Evolutionary conservation across 257 asterid genomes (phyloP), one percentile per base, ranked within the genome.

Genomic region (Schizonepeta tenuifolia): DNA sequence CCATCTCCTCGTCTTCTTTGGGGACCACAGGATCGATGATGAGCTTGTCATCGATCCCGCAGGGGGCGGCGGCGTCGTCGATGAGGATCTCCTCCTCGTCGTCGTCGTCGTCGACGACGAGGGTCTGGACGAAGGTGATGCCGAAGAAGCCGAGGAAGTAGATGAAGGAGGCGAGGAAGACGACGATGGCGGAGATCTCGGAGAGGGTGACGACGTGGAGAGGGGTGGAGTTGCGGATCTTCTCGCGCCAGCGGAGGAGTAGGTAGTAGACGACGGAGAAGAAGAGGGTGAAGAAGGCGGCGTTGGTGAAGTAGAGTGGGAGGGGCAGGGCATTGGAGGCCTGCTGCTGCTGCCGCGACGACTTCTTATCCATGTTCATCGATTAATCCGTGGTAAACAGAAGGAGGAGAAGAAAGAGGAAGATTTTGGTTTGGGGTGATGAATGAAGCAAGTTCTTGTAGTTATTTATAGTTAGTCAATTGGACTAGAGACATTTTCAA

Each of bases 201-300:
- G 84, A 83, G 21, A 76, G 68, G n/a, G 74, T 70, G 17, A 79
- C 72, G 62, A 79, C 46, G 24, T 79, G 84, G 56, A 83, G 84
- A 13, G 87, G 87, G 6, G 73, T 73, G 69, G 84, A 79, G 38
- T 75, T 75, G 47, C 81, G 82, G 76, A 81, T 78, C 85, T 81
- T 81, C 71, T 81, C 83, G 0, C 85, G 75, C 86, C 86, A 82
- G 0, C 84, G 79, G 61, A 65, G 58, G 35, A 83, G 80, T 15
- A 83, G 84, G 50, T 18, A 83, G 49, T 83, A 79, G 38, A 83
- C 84, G 55, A 74, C 82, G 69, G 82, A 79, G 87, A 83, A 83
- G 76, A 83, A 83, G 49, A 83, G 76, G 13, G 80, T 71, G 78
- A 79, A 73, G 74, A 77, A 79, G 31, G 79, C 47, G 3, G 65